Evolutionary conservation across 1,139 yeast species (phyloP), one percentile per base, ranked within the genome.

Genomic region (Geotrichum citri-aurantii): DNA sequence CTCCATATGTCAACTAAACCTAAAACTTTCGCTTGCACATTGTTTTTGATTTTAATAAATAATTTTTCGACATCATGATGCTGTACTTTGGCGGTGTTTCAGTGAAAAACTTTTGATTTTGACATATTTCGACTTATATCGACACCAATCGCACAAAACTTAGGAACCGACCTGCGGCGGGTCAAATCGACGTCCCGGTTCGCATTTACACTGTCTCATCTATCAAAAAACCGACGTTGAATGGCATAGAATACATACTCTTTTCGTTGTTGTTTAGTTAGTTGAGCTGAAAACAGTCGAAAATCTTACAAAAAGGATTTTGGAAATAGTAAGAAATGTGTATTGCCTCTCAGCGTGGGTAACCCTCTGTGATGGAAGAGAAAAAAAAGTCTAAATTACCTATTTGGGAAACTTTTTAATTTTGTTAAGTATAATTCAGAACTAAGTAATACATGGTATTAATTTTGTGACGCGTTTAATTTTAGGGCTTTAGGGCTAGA

Each of bases 211-310:
- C 17, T n/a, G 17, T 29, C 26, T 29, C 42, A 33, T 50, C 10
- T n/a, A 23, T 23, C 29, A 52, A 24, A 19, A n/a, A 26, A 23
- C 40, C 29, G 24, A 12, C 50, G n/a, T 19, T 26, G 24, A 26
- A 24, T 14, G 12, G 10, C 44, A 17, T 4, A 21, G 23, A 11
- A 53, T 57, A 57, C 59, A 53, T 57, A 57, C 59, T 57, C 59
- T 57, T 57, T 57, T 52, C 51, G 55, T 53, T 40, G 54, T 54
- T 54, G 57, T 56, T 50, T 29, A 26, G 56, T 37, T 49, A 47
- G 52, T 53, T 54, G 54, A 53, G 54, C 54, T 53, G 54, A 50
- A 48, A 57, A 52, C 53, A 48, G 55, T 48, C 56, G 33, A 48
- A 56, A 57, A 52, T 44, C 42, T 44, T 12, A 31, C 44, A 37